phyloP scores from a whole-genome alignment of 805 yeast species.

The Barnettozyma salicaria region DNA sequence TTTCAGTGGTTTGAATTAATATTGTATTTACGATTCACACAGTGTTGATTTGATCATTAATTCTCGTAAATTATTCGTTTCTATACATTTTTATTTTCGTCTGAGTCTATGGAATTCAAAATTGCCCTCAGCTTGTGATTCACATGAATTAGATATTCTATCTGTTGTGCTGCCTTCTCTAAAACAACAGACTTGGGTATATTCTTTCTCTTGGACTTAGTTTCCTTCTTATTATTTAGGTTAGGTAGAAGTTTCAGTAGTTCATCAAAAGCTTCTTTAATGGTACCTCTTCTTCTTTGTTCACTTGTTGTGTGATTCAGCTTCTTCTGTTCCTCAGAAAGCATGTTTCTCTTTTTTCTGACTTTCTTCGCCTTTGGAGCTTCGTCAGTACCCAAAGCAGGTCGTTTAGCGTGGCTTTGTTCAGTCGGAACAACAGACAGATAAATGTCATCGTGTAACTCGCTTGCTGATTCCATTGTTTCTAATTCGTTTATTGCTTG shows the following conservation, averaged over 20 bases:
- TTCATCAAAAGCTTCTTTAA: slow-evolving; percentile 23
- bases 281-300: slow-evolving; percentile 21
- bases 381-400: no score
- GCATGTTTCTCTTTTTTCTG: slow-evolving; percentile 17
- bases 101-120: neutral
- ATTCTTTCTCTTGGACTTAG: slow-evolving; percentile 10
- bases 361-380: slow-evolving; percentile 3
- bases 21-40: neutral
- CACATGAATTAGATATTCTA: slow-evolving; percentile 12
- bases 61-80: neutral
- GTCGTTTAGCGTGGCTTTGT: neutral
- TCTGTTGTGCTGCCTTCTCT: slow-evolving; percentile 21
- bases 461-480: no score
- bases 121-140: slow-evolving; percentile 17
- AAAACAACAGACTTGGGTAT: slow-evolving; percentile 21
- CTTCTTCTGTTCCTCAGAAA: slow-evolving; percentile 26
- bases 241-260: slow-evolving; percentile 18
- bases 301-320: slow-evolving; percentile 25
- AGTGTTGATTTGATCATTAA: neutral
- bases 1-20: no score
- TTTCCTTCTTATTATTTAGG: neutral
- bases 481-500: slow-evolving; percentile 4
- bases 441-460: neutral
- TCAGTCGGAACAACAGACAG: neutral
- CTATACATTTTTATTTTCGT: neutral